Evolutionary conservation across 2,329 filamentous ascomycete genomes (phyloP).

Genomic region (Gremmenia infestans): DNA sequence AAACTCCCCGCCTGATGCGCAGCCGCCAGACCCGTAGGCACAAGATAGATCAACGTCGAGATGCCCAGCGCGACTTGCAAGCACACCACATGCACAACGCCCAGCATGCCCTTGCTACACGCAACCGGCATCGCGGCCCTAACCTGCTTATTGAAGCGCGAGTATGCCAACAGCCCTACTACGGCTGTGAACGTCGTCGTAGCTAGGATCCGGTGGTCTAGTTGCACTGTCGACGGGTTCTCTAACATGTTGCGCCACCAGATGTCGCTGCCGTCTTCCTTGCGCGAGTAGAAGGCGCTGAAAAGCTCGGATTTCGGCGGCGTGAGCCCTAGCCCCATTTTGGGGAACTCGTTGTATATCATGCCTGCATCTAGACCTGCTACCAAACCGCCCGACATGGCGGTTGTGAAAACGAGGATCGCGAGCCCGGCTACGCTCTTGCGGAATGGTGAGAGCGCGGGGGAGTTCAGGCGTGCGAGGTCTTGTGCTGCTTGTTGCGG

Average conservation of each 20-base stretch:
- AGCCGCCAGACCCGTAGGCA: slow-evolving; percentile 81
- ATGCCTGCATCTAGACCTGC: slow-evolving; percentile 92
- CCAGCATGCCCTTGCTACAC: slow-evolving; percentile 65
- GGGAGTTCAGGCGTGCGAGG: slow-evolving; percentile 58
- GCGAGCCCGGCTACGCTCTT: slow-evolving; percentile 66
- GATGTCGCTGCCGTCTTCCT: slow-evolving; percentile 72
- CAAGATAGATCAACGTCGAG: slow-evolving; percentile 86
- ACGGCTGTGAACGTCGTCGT: slow-evolving; percentile 82
- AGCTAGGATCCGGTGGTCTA: slow-evolving; percentile 91
- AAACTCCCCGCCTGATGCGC: slow-evolving; percentile 89
- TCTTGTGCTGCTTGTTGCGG: slow-evolving; percentile 57
- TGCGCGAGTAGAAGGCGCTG: slow-evolving; percentile 78
- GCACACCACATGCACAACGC: slow-evolving; percentile 76
- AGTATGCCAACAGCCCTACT: slow-evolving; percentile 74
- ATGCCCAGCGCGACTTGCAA: slow-evolving; percentile 86
- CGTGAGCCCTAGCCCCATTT: slow-evolving; percentile 80
- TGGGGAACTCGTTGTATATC: slow-evolving; percentile 98
- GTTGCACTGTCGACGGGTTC: slow-evolving; percentile 91
- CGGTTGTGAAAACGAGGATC: slow-evolving; percentile 77
- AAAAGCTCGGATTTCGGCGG: slow-evolving; percentile 81
- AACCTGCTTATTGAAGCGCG: slow-evolving; percentile 57
- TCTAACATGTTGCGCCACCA: slow-evolving; percentile 98
- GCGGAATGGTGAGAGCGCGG: slow-evolving; percentile 68
- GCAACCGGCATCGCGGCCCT: slow-evolving; percentile 54
- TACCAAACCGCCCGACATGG: slow-evolving; percentile 89